phyloP scores from a whole-genome alignment of 2,329 filamentous ascomycete genomes.

The Penicillium sp. region DNA sequence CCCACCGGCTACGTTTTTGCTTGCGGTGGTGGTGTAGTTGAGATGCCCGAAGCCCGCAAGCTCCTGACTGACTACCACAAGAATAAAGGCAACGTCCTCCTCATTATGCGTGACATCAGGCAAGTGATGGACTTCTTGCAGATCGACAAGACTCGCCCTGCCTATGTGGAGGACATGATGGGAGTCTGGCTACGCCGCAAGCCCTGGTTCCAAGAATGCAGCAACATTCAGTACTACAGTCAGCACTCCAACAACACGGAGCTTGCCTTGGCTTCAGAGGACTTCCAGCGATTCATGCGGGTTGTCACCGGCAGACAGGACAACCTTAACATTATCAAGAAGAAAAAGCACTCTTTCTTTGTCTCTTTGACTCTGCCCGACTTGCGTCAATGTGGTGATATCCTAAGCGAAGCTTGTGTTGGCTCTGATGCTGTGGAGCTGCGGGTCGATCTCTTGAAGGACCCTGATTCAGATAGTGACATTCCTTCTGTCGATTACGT shows the following conservation, averaged over 20 bases:
- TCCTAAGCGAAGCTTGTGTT: conserved; percentile 74
- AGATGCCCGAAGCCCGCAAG: conserved; percentile 77
- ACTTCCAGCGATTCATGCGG: conserved; percentile 74
- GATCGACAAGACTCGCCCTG: conserved; percentile 86
- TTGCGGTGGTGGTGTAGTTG: conserved; percentile 91
- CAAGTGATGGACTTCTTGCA: conserved; percentile 87
- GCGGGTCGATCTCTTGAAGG: conserved; percentile 84
- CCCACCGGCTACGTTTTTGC: conserved; percentile 81
- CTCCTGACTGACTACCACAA: conserved; percentile 74
- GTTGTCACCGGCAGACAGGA: conserved; percentile 67
- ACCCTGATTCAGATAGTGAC: conserved; percentile 63
- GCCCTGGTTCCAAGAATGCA: conserved; percentile 89
- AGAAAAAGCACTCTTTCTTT: conserved; percentile 80
- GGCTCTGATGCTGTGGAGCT: conserved; percentile 93
- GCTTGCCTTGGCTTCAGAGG: conserved; percentile 61
- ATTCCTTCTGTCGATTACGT: conserved; percentile 75
- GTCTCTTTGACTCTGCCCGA: conserved; percentile 86
- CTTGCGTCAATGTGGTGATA: conserved; percentile 64
- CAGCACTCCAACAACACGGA: conserved; percentile 62
- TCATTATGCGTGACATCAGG: conserved; percentile 85
- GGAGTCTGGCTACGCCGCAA: conserved; percentile 87
- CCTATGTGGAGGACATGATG: conserved; percentile 90
- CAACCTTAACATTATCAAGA: conserved; percentile 62
- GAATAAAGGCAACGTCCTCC: conserved; percentile 79
- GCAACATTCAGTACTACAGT: conserved; percentile 91